These are phyloP conservation scores for Pseudopithomyces maydicus DNA, from an alignment of 2,329 filamentous ascomycete species.

Conservation along the genomic window DNA sequence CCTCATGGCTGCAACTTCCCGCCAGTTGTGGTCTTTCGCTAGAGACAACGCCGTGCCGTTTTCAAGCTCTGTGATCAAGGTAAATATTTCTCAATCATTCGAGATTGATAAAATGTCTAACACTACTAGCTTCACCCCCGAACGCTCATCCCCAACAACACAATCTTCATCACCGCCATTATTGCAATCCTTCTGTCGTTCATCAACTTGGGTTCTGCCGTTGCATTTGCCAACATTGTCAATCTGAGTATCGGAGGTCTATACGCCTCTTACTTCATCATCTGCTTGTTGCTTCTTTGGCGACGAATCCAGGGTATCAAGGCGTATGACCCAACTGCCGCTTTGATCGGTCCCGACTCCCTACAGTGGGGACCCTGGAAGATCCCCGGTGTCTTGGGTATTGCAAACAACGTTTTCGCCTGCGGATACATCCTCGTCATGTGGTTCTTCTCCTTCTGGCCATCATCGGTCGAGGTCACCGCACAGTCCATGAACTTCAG, in stretches of 20 bases:
- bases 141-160: neutral
- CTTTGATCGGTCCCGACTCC: neutral
- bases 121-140: neutral
- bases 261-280: conserved; percentile 14
- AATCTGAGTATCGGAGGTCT: conserved; percentile 8
- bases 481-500: neutral
- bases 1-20: conserved; percentile 34
- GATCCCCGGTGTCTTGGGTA: conserved; percentile 5
- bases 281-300: conserved; percentile 8
- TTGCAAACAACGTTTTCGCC: conserved; percentile 6
- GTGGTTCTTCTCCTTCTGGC: conserved; percentile 11
- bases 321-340: neutral
- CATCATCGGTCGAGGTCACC: neutral
- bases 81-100: neutral
- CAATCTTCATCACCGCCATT: neutral
- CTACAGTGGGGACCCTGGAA: conserved; percentile 13
- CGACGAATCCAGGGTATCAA: conserved; percentile 9
- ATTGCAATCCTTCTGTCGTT: conserved; percentile 11
- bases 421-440: conserved; percentile 2
- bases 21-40: conserved; percentile 44
- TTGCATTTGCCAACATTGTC: conserved; percentile 11
- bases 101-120: neutral
- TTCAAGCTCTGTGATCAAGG: neutral
- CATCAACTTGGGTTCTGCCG: conserved; percentile 11
- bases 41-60: conserved; percentile 40